Evolutionary conservation across 2,329 filamentous ascomycete species (phyloP).

Genomic region (Aotearoamyces nothofagi): DNA sequence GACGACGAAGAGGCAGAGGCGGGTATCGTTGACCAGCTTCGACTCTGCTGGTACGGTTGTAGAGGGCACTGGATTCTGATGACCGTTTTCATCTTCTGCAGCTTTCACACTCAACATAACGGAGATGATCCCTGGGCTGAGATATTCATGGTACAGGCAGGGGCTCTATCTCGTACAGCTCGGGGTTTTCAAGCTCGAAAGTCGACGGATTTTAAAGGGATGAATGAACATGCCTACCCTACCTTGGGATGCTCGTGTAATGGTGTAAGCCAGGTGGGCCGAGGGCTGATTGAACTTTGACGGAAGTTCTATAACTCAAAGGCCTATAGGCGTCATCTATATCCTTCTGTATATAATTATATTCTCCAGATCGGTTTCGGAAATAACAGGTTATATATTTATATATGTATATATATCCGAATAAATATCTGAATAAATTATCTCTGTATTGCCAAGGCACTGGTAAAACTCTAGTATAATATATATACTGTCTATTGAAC

Average conservation of each 20-base stretch:
- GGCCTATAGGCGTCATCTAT: too few relatives aligned
- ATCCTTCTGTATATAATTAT: too few relatives aligned
- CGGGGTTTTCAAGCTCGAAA: not conserved
- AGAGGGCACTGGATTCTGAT: not conserved
- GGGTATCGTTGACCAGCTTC: slow-evolving; percentile 2
- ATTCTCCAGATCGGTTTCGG: too few relatives aligned
- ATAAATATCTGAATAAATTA: too few relatives aligned
- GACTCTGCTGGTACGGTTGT: slow-evolving; percentile 2
- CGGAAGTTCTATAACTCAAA: too few relatives aligned
- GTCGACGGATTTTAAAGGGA: not conserved
- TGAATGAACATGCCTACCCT: not conserved
- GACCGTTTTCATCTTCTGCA: not conserved
- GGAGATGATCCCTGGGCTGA: not conserved
- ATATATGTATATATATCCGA: too few relatives aligned
- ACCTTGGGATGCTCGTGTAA: not conserved
- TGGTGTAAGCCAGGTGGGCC: not conserved
- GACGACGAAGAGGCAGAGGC: slow-evolving; percentile 1
- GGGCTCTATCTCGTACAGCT: not conserved
- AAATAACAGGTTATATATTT: too few relatives aligned
- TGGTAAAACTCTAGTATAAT: too few relatives aligned
- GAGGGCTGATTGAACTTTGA: not conserved
- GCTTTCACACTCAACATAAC: not conserved
- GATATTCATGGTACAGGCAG: not conserved
- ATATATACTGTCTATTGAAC: too few relatives aligned
- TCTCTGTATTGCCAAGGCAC: too few relatives aligned